Percentiles rank a stretch among this genome's conserved stretches.
Evolutionary conservation across 495 filamentous ascomycete species (phyloP).

Genomic region (Pyronema omphalodes): DNA sequence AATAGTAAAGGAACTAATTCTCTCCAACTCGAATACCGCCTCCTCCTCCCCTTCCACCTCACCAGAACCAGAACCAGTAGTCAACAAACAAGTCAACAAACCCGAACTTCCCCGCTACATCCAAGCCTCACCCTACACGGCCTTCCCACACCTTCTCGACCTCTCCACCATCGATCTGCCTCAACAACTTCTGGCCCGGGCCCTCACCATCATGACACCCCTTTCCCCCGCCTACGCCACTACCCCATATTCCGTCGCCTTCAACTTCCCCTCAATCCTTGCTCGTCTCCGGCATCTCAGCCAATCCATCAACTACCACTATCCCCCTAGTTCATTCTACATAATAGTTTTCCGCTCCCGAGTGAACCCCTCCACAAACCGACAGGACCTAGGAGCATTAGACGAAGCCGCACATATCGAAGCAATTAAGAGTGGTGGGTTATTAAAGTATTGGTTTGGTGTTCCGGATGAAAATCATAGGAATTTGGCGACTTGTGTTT

Average conservation of each 20-base stretch:
- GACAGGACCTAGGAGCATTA: conserved; percentile 41
- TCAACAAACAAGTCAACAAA: too few relatives aligned
- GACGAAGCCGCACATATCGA: conserved; percentile 62
- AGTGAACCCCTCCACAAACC: conserved; percentile 41
- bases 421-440: conserved; percentile 57
- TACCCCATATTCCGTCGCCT: conserved; percentile 49
- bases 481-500: conserved; percentile 64
- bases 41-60: too few relatives aligned
- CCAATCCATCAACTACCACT: conserved; percentile 32
- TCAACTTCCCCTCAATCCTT: conserved; percentile 59
- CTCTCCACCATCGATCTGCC: conserved; percentile 42
- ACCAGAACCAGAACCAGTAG: too few relatives aligned
- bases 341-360: conserved; percentile 65
- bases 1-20: too few relatives aligned
- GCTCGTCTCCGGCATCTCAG: conserved; percentile 32
- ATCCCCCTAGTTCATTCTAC: conserved; percentile 52
- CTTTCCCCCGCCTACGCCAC: conserved; percentile 56
- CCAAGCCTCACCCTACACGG: conserved; percentile 51
- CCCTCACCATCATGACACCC: conserved; percentile 43
- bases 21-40: too few relatives aligned
- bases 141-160: conserved; percentile 49
- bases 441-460: conserved; percentile 83
- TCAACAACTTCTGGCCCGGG: conserved; percentile 49
- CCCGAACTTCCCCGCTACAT: too few relatives aligned
- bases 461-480: conserved; percentile 40